Evolutionary conservation across 129 eudicot species (phyloP), one percentile per base, ranked within the genome.

Genomic region (Flaveria sonorensis): DNA sequence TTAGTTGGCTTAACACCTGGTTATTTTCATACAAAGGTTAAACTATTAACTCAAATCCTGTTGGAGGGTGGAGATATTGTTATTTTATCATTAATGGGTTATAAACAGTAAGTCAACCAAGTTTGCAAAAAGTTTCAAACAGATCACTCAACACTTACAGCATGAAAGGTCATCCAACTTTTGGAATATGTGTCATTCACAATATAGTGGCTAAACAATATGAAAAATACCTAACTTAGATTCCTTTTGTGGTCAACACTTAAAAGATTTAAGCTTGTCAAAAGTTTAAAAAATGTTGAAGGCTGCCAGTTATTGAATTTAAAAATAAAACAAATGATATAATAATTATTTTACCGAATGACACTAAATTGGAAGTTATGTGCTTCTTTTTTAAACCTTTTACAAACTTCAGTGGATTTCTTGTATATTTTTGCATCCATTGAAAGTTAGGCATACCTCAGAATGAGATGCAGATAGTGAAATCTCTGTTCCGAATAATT

Each of bases 1-100:
- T 76, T 57, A 94, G 57, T 56, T 81, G 92, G 80, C 32, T 81
- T 68, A 81, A 72, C n/a, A 85, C 96, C n/a, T 94, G 84, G 4
- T 53, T 40, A 47, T 42, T 40, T 74, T 73, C 26, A 63, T 57
- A 40, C 10, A 43, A 45, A 68, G 12, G 69, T 73, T 48, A 68
- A 71, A 51, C 57, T 4, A 7, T 60, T 55, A n/a, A 53, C 52
- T 59, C 47, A 4, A 60, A 61, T 70, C 62, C 19, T 63, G 32
- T 70, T 28, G 7, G 11, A 28, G 55, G 59, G 51, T 64, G 48
- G 50, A 46, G 39, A 66, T 20, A 65, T 55, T 11, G 43, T 20
- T 39, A 21, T 52, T 51, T 51, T 24, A 74, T 42, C 4, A 26
- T 46, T 13, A 16, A 6, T 8, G 24, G 56, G 36, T 53, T 5